A percentile compares a stretch with the other conserved stretches of the same genome.
Conservation (phyloP, 257 asterid genomes). For the Penstemon eatonii region DNA sequence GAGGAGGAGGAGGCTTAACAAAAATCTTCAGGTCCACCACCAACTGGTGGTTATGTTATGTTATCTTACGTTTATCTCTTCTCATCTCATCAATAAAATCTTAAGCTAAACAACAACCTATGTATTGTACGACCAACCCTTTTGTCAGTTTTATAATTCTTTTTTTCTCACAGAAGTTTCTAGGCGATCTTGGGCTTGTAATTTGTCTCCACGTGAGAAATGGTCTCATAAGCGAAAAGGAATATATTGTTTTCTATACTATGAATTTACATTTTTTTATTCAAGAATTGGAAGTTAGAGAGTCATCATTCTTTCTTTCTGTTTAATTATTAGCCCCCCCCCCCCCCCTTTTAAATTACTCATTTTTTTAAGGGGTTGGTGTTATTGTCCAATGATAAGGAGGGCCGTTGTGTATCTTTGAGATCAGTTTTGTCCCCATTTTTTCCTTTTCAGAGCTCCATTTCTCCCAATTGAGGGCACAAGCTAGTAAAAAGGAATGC, state of each 20-base stretch:
- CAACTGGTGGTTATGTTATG: conserved; percentile 71
- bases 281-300: conserved; percentile 39
- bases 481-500: conserved; percentile 8
- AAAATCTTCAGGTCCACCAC: conserved; percentile 62
- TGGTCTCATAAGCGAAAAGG: conserved; percentile 43
- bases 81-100: conserved; percentile 25
- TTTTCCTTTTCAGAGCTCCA: conserved; percentile 33
- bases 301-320: conserved; percentile 40
- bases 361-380: conserved; percentile 42
- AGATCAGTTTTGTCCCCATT: conserved; percentile 43
- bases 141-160: conserved; percentile 22
- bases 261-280: background rate
- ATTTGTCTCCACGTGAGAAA: conserved; percentile 67
- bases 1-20: conserved; percentile 16
- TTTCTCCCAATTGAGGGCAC: conserved; percentile 40
- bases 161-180: conserved; percentile 22
- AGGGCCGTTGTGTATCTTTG: conserved; percentile 44
- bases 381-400: conserved; percentile 80
- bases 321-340: conserved; percentile 31
- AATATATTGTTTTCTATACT: conserved; percentile 35
- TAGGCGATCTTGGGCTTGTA: conserved; percentile 36
- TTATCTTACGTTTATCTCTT: background rate
- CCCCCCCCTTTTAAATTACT: conserved; percentile 22
- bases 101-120: conserved; percentile 32
- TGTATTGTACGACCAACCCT: conserved; percentile 26